These are phyloP conservation scores for Malus fusca DNA, from an alignment of 306 rosid species.

Conservation along the genomic window DNA sequence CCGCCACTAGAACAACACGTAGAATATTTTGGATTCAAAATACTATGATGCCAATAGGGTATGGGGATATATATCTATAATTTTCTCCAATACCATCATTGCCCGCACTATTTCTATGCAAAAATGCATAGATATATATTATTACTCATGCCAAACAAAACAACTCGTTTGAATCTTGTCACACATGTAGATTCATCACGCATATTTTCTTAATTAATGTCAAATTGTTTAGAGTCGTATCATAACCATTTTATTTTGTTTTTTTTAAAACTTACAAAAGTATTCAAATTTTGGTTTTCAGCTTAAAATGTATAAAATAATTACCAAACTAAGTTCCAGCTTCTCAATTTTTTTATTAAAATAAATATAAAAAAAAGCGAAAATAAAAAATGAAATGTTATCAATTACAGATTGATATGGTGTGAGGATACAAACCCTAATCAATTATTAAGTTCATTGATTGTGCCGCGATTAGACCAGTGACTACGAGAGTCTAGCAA, in stretches of 20 bases:
- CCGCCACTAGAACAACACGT: slow-evolving; percentile 14
- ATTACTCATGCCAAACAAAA: background rate
- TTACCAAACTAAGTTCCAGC: too few relatives aligned
- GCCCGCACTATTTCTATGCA: slow-evolving; percentile 7
- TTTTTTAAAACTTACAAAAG: too few relatives aligned
- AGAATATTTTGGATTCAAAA: slow-evolving; percentile 1
- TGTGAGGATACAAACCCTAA: background rate
- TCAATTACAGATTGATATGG: too few relatives aligned
- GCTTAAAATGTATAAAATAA: too few relatives aligned
- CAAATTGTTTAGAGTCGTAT: rapidly evolving
- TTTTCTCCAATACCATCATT: slow-evolving; percentile 28
- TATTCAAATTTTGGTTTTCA: too few relatives aligned
- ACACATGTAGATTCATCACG: background rate
- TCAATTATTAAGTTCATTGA: background rate
- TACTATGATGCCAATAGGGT: background rate
- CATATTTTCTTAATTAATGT: too few relatives aligned
- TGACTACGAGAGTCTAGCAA: background rate
- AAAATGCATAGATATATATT: background rate
- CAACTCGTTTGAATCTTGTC: slow-evolving; percentile 5
- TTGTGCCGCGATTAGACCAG: background rate
- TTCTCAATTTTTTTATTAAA: too few relatives aligned
- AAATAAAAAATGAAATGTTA: too few relatives aligned
- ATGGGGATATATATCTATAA: background rate
- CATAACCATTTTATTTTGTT: too few relatives aligned
- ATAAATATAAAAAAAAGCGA: too few relatives aligned